Conservation (phyloP, 192 early-diverging fungal genomes). For the Gonapodya prolifera region DNA sequence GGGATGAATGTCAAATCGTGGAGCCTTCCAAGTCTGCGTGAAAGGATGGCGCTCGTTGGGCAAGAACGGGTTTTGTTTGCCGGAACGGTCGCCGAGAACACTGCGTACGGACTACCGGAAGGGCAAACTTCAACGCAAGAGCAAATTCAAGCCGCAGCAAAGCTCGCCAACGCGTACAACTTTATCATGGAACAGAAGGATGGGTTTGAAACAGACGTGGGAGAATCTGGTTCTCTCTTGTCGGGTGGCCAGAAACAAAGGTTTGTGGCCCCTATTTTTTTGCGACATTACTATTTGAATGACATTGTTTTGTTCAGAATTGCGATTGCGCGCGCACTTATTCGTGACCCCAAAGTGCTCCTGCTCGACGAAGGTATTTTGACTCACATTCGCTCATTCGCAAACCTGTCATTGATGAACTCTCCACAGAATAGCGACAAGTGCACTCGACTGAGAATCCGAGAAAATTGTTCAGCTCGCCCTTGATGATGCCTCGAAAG, state of each 20-base stretch:
- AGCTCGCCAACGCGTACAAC: conserved; percentile 45
- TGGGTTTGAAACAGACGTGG: conserved; percentile 13
- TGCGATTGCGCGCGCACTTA: conserved; percentile 58
- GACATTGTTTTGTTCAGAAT: conserved; percentile 1
- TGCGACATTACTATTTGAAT: background rate
- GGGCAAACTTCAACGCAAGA: conserved; percentile 22
- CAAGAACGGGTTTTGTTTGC: conserved; percentile 86
- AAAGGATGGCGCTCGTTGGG: conserved; percentile 62
- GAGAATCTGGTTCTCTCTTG: background rate
- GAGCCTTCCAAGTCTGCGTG: conserved; percentile 53
- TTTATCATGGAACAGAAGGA: conserved; percentile 39
- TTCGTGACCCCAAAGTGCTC: conserved; percentile 72
- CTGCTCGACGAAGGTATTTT: conserved; percentile 80
- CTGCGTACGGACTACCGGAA: conserved; percentile 50
- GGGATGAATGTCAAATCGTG: conserved; percentile 42
- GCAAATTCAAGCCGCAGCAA: conserved; percentile 43
- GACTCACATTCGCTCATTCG: conserved; percentile 48
- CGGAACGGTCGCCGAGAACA: conserved; percentile 66
- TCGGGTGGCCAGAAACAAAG: conserved; percentile 22
- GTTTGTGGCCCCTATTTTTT: conserved; percentile 14
- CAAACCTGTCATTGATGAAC: background rate
- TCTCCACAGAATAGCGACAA: background rate
- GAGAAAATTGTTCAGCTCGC: conserved; percentile 72
- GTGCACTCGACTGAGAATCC: conserved; percentile 46
- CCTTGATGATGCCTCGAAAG: conserved; percentile 49